Base-by-base conservation (phyloP, 2,329 filamentous ascomycete genomes). In the Cryphonectria carpinicola region DNA sequence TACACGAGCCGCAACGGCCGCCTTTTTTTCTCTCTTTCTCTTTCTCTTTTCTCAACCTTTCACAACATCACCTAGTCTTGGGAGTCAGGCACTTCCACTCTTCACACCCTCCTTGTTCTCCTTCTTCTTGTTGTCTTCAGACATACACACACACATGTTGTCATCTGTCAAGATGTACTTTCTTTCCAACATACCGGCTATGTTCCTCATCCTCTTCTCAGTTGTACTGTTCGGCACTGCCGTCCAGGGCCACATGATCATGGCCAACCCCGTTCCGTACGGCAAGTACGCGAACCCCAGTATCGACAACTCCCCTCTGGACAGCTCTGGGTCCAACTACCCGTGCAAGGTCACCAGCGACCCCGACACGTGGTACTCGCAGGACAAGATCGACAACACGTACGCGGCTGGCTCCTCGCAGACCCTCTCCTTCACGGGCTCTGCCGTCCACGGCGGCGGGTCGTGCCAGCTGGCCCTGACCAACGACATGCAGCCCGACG, bases 381-480 rank as follows among this genome's bases (percentile, higher is more conserved):
- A 80, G 11, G 79, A 81, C 64, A 88, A 88, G 74, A 80, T 82
- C n/a, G 80, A 88, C 6, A 87, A 89, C 37, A 88, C 84, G 35
- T 95, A 91, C 80, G 78, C 82, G 6, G 87, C 90, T 4, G 93
- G 93, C 39, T 80, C 85, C 69, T 80, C 83, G 39, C 89, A 93
- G 80, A 87, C 87, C 73, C 85, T 94, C 81, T 87, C 85, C 72
- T 82, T 95, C 69, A 82, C 81, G 71, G 92, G 92, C 52, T 86
- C 86, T 66, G 89, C 89, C 62, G 80, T 80, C 68, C 92, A 94
- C 81, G 83, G 84, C 46, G 92, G 93, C 58, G 93, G 93, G 58
- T 93, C 90, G 14, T 95, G 93, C 81, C 93, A 96, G 81, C 84
- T 93, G 61, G 88, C 90, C 4, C 83, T 95, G 43, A 93, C 91